A percentile compares a stretch with the other conserved stretches of the same genome.
phyloP scores from a whole-genome alignment of 345 rosid species.

The Euphorbia peplus region DNA sequence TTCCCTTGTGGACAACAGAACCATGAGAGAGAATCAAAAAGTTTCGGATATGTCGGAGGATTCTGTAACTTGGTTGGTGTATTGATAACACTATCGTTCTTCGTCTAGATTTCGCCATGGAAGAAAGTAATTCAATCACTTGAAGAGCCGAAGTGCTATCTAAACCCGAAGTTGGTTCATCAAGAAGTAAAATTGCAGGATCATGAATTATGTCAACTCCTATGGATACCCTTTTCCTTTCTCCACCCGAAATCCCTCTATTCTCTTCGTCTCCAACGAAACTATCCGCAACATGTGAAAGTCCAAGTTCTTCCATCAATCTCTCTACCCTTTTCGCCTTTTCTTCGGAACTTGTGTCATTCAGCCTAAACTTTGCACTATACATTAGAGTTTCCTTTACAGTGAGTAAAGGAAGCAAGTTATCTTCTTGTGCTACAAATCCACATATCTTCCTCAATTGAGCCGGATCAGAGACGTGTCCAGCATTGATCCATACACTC shows the following conservation, averaged over 20 bases:
- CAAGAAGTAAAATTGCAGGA: conserved; percentile 28
- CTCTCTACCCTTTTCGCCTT: conserved; percentile 63
- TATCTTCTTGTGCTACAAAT: conserved; percentile 82
- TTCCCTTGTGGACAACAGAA: conserved; percentile 39
- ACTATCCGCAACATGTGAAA: conserved; percentile 30
- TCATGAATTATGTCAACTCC: conserved; percentile 32
- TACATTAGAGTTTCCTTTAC: conserved; percentile 81
- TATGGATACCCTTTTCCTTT: conserved; percentile 30
- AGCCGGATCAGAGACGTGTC: conserved; percentile 32
- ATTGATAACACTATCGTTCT: conserved; percentile 25
- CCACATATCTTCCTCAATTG: conserved; percentile 69
- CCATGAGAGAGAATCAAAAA: conserved; percentile 28
- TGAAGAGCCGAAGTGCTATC: conserved; percentile 29
- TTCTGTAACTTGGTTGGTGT: conserved; percentile 31
- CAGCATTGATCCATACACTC: conserved; percentile 42
- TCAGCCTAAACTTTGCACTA: conserved; percentile 72
- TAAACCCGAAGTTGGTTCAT: conserved; percentile 33
- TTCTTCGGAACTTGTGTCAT: conserved; percentile 40
- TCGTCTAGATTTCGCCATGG: conserved; percentile 23
- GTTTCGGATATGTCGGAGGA: conserved; percentile 19
- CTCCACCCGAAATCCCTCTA: conserved; percentile 33
- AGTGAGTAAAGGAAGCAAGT: conserved; percentile 71
- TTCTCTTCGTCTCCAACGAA: conserved; percentile 31
- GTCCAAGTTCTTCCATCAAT: conserved; percentile 71
- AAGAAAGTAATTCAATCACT: conserved; percentile 24